Base-by-base conservation (phyloP, 2,329 filamentous ascomycete genomes). In the Alternaria conjuncta region DNA sequence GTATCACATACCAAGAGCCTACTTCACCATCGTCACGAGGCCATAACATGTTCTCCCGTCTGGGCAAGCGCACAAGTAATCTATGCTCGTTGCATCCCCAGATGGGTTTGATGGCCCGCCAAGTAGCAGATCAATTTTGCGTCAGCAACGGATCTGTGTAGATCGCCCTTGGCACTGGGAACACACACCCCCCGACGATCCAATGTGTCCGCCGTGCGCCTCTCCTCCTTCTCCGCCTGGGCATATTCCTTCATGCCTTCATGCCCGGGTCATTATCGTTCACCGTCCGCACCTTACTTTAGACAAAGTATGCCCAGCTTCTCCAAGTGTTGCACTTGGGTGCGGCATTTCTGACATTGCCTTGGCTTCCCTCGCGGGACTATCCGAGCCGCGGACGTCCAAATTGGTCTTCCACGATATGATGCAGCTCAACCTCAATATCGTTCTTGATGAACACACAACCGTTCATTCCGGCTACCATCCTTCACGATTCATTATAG, bases 141-240 rank as follows among this genome's bases (percentile, higher is more conserved):
- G 41, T 61, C 57, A 61, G 56, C 36, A 47, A 51, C 51, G 54
- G 54, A 63, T 57, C 46, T 30, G 50, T 58, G 65, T 55, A 64
- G 67, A 69, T 67, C 55, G 49, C 56, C 44, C 67, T 69, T 63
- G 65, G 67, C 64, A 55, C 62, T 66, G 61, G 61, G 60, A 54
- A 44, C 51, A 54, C 45, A 53, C 55, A 53, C 43, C 51, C 49
- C 49, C 36, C 55, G 28, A 30, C 36, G 41, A 46, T 58, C 59
- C 61, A 57, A 55, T 46, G 28, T 61, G 50, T 63, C 54, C 57
- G 57, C 63, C 53, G 51, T 59, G 56, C 49, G 49, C 49, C 9
- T 30, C 43, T 28, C 46, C 32, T 30, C 23, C 50, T 57, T 61
- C 36, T 61, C 50, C 57, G 60, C 54, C 68, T 66, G 60, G 61